phyloP scores from a whole-genome alignment of 1,284 basidiomycete genomes.

The Ceratobasidium sp. region DNA sequence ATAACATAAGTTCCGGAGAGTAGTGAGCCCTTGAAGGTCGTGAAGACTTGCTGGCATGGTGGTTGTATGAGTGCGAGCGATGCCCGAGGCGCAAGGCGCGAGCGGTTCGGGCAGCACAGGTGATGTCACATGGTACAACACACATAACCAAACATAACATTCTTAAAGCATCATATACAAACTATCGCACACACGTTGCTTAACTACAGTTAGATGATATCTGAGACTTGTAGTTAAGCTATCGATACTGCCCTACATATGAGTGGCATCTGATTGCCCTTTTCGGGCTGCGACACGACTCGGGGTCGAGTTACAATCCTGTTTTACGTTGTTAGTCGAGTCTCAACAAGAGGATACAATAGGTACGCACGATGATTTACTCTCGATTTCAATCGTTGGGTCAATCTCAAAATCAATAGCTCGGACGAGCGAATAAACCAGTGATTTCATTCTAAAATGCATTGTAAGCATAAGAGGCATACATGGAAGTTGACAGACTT shows the following conservation, averaged over 20 bases:
- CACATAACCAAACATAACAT: no score
- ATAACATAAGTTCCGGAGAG: constrained; percentile 3
- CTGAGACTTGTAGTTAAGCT: background rate
- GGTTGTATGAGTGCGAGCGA: background rate
- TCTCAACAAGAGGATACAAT: background rate
- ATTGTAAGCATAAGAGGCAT: background rate
- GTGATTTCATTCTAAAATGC: constrained; percentile 53
- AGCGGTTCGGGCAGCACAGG: background rate
- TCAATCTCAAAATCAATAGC: constrained; percentile 52
- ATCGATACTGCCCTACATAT: constrained; percentile 26
- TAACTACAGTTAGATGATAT: background rate
- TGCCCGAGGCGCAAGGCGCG: background rate
- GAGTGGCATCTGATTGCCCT: constrained; percentile 46
- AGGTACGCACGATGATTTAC: constrained; percentile 29
- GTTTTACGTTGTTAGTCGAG: background rate
- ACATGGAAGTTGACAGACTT: background rate
- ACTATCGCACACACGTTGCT: background rate
- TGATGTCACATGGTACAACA: no score
- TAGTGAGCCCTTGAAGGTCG: background rate
- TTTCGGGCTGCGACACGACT: constrained; percentile 36
- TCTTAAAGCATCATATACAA: background rate
- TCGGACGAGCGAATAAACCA: constrained; percentile 53
- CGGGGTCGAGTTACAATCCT: constrained; percentile 46
- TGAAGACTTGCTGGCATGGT: background rate
- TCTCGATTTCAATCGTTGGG: constrained; percentile 39